phyloP scores from a whole-genome alignment of 176 grass and related monocot genomes.

The Triticum turgidum region DNA sequence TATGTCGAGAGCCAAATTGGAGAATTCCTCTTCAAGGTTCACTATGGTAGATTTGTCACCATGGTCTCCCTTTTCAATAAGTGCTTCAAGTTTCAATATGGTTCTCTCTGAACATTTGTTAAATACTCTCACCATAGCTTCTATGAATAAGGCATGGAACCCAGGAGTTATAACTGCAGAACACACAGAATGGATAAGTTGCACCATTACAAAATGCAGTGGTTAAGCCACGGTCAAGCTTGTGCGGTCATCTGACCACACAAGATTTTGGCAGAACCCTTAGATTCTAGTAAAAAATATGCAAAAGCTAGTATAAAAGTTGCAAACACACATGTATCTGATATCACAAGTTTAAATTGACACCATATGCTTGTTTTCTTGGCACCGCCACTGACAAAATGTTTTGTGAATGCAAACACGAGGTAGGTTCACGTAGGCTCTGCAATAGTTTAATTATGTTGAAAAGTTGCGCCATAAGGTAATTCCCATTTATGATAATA shows the following conservation, averaged over 20 bases:
- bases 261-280: background rate
- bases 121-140: slow-evolving; percentile 93
- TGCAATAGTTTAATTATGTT: slow-evolving; percentile 3
- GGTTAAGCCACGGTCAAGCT: background rate
- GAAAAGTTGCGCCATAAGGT: background rate
- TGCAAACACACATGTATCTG: background rate
- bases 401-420: background rate
- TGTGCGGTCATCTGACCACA: background rate
- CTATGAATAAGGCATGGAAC: slow-evolving; percentile 89
- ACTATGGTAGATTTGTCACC: slow-evolving; percentile 49
- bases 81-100: slow-evolving; percentile 77
- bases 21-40: slow-evolving; percentile 97
- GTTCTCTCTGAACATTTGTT: slow-evolving; percentile 80
- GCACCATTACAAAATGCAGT: background rate
- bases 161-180: slow-evolving; percentile 88
- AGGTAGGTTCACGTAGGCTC: background rate
- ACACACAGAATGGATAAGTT: background rate
- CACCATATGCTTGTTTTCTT: background rate
- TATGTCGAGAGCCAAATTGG: slow-evolving; percentile 96
- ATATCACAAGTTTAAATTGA: background rate
- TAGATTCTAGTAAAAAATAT: background rate
- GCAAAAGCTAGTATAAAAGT: background rate
- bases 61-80: slow-evolving; percentile 37
- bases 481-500: background rate
- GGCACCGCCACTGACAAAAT: background rate